Percentiles rank a stretch among this genome's conserved stretches.
Conservation (phyloP, 192 early-diverging fungal genomes). For the Gaertneriomyces semiglobifer region DNA sequence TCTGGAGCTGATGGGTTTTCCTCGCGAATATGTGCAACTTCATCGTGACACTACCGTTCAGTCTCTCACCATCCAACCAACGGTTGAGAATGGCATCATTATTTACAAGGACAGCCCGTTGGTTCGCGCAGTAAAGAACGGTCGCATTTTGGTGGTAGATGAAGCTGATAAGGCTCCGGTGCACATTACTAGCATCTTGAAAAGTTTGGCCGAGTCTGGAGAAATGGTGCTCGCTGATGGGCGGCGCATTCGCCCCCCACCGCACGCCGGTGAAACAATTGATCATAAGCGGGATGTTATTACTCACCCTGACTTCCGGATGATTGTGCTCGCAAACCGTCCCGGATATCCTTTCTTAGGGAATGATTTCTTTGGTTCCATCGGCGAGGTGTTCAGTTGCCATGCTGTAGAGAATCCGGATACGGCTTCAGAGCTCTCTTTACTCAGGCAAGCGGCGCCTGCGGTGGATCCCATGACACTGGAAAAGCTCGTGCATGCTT, state of each 20-base stretch:
- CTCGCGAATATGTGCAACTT: slow-evolving; percentile 76
- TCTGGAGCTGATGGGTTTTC: slow-evolving; percentile 63
- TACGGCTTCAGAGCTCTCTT: slow-evolving; percentile 64
- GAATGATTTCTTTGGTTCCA: slow-evolving; percentile 79
- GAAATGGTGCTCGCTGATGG: slow-evolving; percentile 78
- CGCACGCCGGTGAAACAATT: slow-evolving; percentile 10
- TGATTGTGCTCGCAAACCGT: slow-evolving; percentile 80
- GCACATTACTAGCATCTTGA: slow-evolving; percentile 71
- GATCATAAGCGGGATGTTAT: slow-evolving; percentile 24
- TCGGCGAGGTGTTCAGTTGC: slow-evolving; percentile 69
- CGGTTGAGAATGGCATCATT: slow-evolving; percentile 66
- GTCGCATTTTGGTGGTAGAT: slow-evolving; percentile 71
- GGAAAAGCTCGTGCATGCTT: slow-evolving; percentile 62
- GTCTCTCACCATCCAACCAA: slow-evolving; percentile 70
- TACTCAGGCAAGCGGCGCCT: slow-evolving; percentile 69
- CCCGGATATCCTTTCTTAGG: slow-evolving; percentile 76
- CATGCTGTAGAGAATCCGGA: slow-evolving; percentile 79
- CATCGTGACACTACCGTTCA: slow-evolving; percentile 78
- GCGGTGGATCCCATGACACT: slow-evolving; percentile 66
- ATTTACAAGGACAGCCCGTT: slow-evolving; percentile 70
- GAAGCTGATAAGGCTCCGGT: slow-evolving; percentile 83
- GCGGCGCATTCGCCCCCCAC: slow-evolving; percentile 53
- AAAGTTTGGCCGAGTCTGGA: slow-evolving; percentile 70
- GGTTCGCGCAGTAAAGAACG: slow-evolving; percentile 51
- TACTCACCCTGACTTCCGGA: slow-evolving; percentile 64